Evolutionary conservation across 78 protist genomes (phyloP), one percentile per base, ranked within the genome.

Genomic region (Guillardia theta): DNA sequence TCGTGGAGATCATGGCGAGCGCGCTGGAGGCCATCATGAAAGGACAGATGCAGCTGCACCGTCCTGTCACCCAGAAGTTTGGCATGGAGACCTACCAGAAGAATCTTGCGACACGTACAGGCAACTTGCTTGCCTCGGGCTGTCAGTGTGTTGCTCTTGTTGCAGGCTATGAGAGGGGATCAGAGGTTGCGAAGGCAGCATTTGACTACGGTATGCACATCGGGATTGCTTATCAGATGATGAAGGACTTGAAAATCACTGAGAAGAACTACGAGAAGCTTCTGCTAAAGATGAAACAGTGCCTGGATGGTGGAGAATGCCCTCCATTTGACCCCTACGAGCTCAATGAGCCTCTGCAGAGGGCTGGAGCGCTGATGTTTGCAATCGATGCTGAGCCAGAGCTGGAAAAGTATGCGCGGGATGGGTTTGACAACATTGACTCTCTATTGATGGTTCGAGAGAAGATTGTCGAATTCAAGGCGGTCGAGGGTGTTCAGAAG

Each of bases 21-120:
- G 90, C 90, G 1, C 48, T 78, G 8, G 90, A 78, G 90, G 90
- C 90, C 41, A 78, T 78, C 90, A 78, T 78, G 90, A 78, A 43
- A 10, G 90, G 90, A 1, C 90, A 70, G 87, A 70, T 70, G 33
- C 37, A 18, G 39, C 87, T 70, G 33, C 33, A 70, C 41, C 87
- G 87, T 24, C 87, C 87, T 4, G 87, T 70, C n/a, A 70, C 10
- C 47, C 87, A 70, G 87, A 36, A 36, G 24, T 0, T 36, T 19
- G 48, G 50, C 90, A 78, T 78, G 90, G 50, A 37, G 43, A n/a
- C 10, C 53, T 78, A 78, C 9, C 43, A 44, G 44, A 15, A 30
- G 1, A 78, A 43, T 50, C 24, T 78, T 1, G 50, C 39, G 33
- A 37, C 48, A 36, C 90, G 90, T 19, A 78, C 90, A 45, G 90